Evolutionary conservation across 169 alveolate genomes (phyloP).

Genomic region (Plasmodium chabaudi): DNA sequence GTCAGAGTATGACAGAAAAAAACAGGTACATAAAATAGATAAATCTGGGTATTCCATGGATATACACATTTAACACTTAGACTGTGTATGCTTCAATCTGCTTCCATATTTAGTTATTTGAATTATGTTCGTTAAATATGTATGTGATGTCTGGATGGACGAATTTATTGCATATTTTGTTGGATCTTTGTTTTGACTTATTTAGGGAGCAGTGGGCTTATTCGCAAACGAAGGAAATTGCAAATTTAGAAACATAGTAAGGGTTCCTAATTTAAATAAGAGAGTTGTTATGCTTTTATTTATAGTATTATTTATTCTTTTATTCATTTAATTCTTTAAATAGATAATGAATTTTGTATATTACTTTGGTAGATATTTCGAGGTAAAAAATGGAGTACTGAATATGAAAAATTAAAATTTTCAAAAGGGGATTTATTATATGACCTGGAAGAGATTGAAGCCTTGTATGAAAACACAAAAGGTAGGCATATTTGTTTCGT

Average conservation of each 20-base stretch:
- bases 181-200: not conserved
- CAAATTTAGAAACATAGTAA: conserved; percentile 74
- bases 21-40: conserved; percentile 17
- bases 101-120: too few relatives aligned
- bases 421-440: conserved; percentile 24
- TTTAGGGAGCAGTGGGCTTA: conserved; percentile 69
- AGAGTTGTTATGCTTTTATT: too few relatives aligned
- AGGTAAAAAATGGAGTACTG: conserved; percentile 73
- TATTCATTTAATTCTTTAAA: too few relatives aligned
- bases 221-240: conserved; percentile 67
- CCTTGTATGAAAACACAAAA: conserved; percentile 38
- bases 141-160: too few relatives aligned
- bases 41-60: not conserved
- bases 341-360: too few relatives aligned
- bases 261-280: not conserved
- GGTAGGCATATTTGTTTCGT: conserved; percentile 15
- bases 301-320: too few relatives aligned
- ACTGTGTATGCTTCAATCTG: too few relatives aligned
- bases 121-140: too few relatives aligned
- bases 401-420: conserved; percentile 43
- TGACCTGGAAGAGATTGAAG: conserved; percentile 48
- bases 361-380: conserved; percentile 33
- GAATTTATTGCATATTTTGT: too few relatives aligned
- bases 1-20: conserved; percentile 31
- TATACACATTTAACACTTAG: not conserved